Evolutionary conservation across 192 early-diverging fungal genomes (phyloP).

Genomic region (Obelidium mucronatum): DNA sequence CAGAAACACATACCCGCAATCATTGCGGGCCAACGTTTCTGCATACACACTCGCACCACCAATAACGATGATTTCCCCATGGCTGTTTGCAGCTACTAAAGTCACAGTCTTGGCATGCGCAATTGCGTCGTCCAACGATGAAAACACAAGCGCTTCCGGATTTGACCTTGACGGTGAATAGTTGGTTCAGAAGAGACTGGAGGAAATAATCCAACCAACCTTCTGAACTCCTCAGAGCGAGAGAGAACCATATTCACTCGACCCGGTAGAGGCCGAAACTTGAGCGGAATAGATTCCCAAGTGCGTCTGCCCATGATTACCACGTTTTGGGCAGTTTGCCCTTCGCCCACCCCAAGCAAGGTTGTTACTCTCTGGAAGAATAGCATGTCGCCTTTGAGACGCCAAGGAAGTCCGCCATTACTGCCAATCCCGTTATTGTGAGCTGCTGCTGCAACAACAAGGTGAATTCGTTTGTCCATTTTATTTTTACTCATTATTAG

Average conservation of each 20-base stretch:
- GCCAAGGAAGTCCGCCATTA: constrained; percentile 81
- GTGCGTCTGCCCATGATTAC: constrained; percentile 94
- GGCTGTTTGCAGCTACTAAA: constrained; percentile 37
- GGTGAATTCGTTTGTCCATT: constrained; percentile 43
- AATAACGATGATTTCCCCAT: constrained; percentile 70
- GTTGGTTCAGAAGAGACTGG: neutral
- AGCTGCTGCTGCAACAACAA: constrained; percentile 80
- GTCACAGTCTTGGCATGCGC: constrained; percentile 52
- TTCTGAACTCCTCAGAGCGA: constrained; percentile 51
- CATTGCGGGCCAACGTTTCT: constrained; percentile 65
- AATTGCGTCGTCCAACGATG: constrained; percentile 63
- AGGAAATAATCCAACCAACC: neutral
- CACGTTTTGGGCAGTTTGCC: constrained; percentile 61
- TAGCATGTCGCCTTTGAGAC: constrained; percentile 81
- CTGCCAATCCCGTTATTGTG: constrained; percentile 79
- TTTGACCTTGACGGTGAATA: neutral
- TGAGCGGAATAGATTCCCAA: constrained; percentile 91
- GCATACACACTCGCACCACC: constrained; percentile 82
- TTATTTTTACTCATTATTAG: no score
- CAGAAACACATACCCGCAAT: constrained; percentile 69
- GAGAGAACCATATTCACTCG: constrained; percentile 90
- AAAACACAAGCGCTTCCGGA: constrained; percentile 34
- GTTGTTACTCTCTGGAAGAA: constrained; percentile 81
- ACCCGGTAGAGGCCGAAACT: constrained; percentile 77
- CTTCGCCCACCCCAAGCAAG: constrained; percentile 18